These are phyloP conservation scores for Aspergillus heteromorphus DNA, from an alignment of 495 filamentous ascomycete genomes.

Conservation along the genomic window DNA sequence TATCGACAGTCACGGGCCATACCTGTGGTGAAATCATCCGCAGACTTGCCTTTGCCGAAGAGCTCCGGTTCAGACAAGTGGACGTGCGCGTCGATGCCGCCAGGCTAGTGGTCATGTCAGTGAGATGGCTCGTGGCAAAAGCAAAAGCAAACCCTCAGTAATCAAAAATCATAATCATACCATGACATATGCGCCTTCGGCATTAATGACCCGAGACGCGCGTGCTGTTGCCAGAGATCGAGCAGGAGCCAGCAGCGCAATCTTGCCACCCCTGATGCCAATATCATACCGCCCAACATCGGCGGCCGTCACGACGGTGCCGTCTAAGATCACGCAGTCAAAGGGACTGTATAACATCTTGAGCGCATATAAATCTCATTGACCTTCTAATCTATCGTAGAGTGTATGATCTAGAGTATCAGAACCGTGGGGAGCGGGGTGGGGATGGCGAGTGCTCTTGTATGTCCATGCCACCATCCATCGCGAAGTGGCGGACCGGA, in stretches of 20 bases:
- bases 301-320: slow-evolving; percentile 11
- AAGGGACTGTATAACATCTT: not conserved
- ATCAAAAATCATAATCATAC: too few species aligned
- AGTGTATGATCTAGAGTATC: not conserved
- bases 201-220: slow-evolving; percentile 18
- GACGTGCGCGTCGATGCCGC: slow-evolving; percentile 37
- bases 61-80: slow-evolving; percentile 27
- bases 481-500: too few species aligned
- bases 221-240: slow-evolving; percentile 24
- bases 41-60: slow-evolving; percentile 8
- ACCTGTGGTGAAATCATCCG: slow-evolving; percentile 11
- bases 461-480: too few species aligned
- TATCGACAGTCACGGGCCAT: not conserved
- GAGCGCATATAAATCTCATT: not conserved
- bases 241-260: slow-evolving; percentile 30
- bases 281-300: slow-evolving; percentile 29
- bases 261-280: slow-evolving; percentile 49
- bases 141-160: too few species aligned
- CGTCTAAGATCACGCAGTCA: slow-evolving; percentile 12
- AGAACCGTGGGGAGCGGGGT: not conserved
- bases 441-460: too few species aligned
- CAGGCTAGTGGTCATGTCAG: slow-evolving; percentile 16
- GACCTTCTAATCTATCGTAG: not conserved
- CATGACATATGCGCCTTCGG: slow-evolving; percentile 28
- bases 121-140: too few species aligned